A percentile compares a stretch with the other conserved stretches of the same genome.
These are phyloP conservation scores for Aspergillus pseudoglaucus DNA, from an alignment of 2,329 filamentous ascomycete genomes.

Conservation along the genomic window DNA sequence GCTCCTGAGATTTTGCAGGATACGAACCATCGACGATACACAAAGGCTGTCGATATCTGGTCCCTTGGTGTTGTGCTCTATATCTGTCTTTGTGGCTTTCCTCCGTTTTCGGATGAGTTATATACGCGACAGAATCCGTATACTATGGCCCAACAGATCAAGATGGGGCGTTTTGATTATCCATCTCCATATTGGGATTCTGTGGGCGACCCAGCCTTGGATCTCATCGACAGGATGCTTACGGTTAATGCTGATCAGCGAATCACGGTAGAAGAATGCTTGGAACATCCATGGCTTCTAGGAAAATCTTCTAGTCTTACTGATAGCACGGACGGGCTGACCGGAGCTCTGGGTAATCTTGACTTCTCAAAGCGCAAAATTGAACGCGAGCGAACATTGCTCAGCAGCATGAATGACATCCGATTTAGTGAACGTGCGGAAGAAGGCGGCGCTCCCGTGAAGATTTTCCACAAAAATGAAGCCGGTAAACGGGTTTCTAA, in stretches of 20 bases:
- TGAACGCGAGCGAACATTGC: slow-evolving; percentile 73
- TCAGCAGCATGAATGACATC: slow-evolving; percentile 75
- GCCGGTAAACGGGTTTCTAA: slow-evolving; percentile 42
- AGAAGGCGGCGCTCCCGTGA: slow-evolving; percentile 55
- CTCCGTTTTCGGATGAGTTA: slow-evolving; percentile 93
- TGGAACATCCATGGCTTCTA: slow-evolving; percentile 85
- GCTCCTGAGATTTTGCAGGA: slow-evolving; percentile 91
- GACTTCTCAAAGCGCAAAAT: slow-evolving; percentile 79
- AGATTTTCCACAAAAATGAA: slow-evolving; percentile 68
- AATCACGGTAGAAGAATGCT: slow-evolving; percentile 82
- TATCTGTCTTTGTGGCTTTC: slow-evolving; percentile 94
- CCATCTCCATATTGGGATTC: slow-evolving; percentile 94
- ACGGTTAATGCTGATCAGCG: slow-evolving; percentile 77
- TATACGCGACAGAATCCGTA: slow-evolving; percentile 76
- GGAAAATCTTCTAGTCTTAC: slow-evolving; percentile 54
- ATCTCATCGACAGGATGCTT: slow-evolving; percentile 92
- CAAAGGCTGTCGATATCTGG: slow-evolving; percentile 92
- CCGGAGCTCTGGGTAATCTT: slow-evolving; percentile 73
- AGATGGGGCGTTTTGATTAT: slow-evolving; percentile 82
- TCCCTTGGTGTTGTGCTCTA: slow-evolving; percentile 96
- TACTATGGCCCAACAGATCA: slow-evolving; percentile 82
- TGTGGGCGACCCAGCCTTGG: slow-evolving; percentile 77
- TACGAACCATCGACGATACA: slow-evolving; percentile 76
- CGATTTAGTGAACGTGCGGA: slow-evolving; percentile 53
- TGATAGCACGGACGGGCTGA: slow-evolving; percentile 88